Percentiles rank a stretch among this genome's conserved stretches.
phyloP scores from a whole-genome alignment of 345 rosid genomes.

The Durio zibethinus region DNA sequence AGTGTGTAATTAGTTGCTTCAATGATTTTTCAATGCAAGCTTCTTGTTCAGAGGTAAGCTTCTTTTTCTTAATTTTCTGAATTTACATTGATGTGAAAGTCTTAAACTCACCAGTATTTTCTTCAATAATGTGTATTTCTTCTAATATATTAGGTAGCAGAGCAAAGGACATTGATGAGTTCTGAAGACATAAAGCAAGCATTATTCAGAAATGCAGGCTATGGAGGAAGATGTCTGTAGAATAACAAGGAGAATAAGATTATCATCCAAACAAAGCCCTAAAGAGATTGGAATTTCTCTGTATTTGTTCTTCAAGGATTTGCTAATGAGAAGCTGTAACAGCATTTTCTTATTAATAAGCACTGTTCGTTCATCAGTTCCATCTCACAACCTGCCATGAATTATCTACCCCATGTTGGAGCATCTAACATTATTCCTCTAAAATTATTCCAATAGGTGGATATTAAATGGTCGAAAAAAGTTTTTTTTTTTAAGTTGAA shows the following conservation, averaged over 20 bases:
- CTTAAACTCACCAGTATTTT: neutral
- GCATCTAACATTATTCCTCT: conserved; percentile 11
- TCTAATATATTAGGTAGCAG: conserved; percentile 30
- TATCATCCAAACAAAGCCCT: neutral
- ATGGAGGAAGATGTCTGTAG: conserved; percentile 85
- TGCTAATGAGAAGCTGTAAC: conserved; percentile 26
- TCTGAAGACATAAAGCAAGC: conserved; percentile 90
- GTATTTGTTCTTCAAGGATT: conserved; percentile 24
- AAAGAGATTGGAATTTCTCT: conserved; percentile 6
- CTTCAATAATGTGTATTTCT: neutral
- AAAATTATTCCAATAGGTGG: neutral
- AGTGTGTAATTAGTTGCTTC: conserved; percentile 86
- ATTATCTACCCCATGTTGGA: conserved; percentile 2
- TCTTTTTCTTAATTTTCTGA: neutral
- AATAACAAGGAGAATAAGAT: conserved; percentile 6
- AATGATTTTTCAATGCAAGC: conserved; percentile 90
- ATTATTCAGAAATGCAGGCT: conserved; percentile 79
- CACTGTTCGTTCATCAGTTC: conserved; percentile 16
- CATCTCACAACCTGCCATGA: conserved; percentile 5
- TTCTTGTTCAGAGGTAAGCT: conserved; percentile 75
- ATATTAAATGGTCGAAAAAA: neutral
- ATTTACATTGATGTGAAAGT: neutral
- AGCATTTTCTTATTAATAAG: conserved; percentile 13
- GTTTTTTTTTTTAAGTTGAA: no score
- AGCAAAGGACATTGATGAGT: conserved; percentile 46